Evolutionary conservation across 2,329 filamentous ascomycete genomes (phyloP), one percentile per base, ranked within the genome.

Genomic region (Verticillium tricorpus): DNA sequence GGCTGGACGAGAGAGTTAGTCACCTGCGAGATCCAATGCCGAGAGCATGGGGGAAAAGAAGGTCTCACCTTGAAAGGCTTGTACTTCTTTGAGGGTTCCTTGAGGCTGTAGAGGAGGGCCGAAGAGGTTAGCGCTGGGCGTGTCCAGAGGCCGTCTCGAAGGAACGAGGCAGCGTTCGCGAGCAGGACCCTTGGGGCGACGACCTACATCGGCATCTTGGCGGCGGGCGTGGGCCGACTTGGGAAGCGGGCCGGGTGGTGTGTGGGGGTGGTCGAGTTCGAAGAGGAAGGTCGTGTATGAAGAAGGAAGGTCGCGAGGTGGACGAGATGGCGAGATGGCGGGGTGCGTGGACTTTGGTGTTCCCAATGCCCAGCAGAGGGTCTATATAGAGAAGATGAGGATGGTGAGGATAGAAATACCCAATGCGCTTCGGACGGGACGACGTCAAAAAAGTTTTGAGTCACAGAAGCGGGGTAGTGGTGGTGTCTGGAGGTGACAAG

Each of bases 1-100:
- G 87, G 86, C 56, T 59, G 50, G 7, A 1, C 39, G 57, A 50
- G 60, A 58, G 25, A 62, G 62, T 54, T 32, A 28, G 28, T 28
- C 28, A 28, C 28, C 28, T 28, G 28, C 28, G 28, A 4, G 28
- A 28, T 28, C 28, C 28, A 28, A 28, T 28, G 28, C 28, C 28
- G 28, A 28, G 28, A 28, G 28, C 28, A 28, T 5, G 28, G 28
- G 28, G 5, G 28, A 6, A 28, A 28, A 5, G 28, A 28, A 28
- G 28, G 28, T 28, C 52, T 52, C 35, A 62, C 60, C 62, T 62
- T 62, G 61, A 67, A 67, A 4, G 63, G 60, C 61, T 65, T 67
- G 62, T 67, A 67, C n/a, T 67, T 67, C 57, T 64, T 61, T 59
- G 58, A 65, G 32, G 65, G 62, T 31, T 64, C 61, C 56, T 64